Evolutionary conservation across 1,284 basidiomycete genomes (phyloP).

Genomic region (Vanrija pseudolonga): DNA sequence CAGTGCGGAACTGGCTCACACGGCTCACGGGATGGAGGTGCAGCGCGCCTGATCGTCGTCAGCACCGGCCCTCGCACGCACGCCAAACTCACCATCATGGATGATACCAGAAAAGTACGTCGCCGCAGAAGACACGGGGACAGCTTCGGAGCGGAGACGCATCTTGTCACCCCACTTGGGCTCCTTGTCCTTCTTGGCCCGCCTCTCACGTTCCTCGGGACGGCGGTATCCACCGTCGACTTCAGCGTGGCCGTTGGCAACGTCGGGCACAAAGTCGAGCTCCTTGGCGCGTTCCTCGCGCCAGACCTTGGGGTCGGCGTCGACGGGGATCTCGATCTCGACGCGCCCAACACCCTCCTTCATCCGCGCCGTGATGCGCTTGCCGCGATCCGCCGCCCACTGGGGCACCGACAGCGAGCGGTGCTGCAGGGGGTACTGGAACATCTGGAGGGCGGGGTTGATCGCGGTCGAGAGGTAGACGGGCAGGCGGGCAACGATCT

Average conservation of each 20-base stretch:
- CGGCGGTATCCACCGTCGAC: conserved; percentile 4
- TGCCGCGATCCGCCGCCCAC: conserved; percentile 41
- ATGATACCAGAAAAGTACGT: conserved; percentile 40
- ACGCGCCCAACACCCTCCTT: conserved; percentile 43
- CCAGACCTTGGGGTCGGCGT: conserved; percentile 41
- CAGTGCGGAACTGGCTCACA: conserved; percentile 44
- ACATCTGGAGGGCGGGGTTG: conserved; percentile 33
- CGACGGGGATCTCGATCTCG: conserved; percentile 47
- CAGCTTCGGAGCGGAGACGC: conserved; percentile 37
- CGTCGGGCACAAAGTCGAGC: conserved; percentile 34
- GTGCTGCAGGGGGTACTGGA: conserved; percentile 46
- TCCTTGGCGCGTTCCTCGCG: conserved; percentile 44
- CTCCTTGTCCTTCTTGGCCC: conserved; percentile 25
- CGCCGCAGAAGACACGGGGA: conserved; percentile 35
- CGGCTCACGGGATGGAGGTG: conserved; percentile 42
- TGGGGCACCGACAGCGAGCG: conserved; percentile 29
- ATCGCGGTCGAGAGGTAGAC: conserved; percentile 42
- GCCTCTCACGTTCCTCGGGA: conserved; percentile 19
- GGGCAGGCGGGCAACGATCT: conserved; percentile 39
- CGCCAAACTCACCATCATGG: conserved; percentile 36
- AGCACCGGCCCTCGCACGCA: not conserved
- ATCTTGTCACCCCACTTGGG: conserved; percentile 46
- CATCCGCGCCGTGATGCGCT: conserved; percentile 41
- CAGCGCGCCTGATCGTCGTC: conserved; percentile 35
- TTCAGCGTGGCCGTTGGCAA: conserved; percentile 22